These are phyloP conservation scores for Colletotrichum sp. DNA, from an alignment of 2,329 filamentous ascomycete genomes.

Conservation along the genomic window DNA sequence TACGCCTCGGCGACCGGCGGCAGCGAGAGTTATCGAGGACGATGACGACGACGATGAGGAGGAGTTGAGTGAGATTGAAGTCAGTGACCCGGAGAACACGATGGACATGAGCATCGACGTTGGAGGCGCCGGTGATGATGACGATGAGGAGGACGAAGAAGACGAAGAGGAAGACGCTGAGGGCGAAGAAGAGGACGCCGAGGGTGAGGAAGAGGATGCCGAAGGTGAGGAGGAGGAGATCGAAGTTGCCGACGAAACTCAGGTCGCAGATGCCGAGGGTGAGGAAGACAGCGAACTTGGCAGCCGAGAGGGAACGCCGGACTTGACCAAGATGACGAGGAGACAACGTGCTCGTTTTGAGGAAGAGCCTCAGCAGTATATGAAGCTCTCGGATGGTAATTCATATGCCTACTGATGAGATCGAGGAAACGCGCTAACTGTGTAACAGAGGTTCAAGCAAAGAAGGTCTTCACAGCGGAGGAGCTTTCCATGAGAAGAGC, in stretches of 20 bases:
- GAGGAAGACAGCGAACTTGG: slow-evolving; percentile 51
- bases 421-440: slow-evolving; percentile 10
- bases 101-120: slow-evolving; percentile 37
- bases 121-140: slow-evolving; percentile 31
- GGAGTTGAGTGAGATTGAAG: slow-evolving; percentile 27
- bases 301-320: slow-evolving; percentile 55
- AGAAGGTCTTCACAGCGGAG: slow-evolving; percentile 66
- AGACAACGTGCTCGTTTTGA: slow-evolving; percentile 65
- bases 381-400: slow-evolving; percentile 66
- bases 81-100: slow-evolving; percentile 29
- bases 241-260: slow-evolving; percentile 29
- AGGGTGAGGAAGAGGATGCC: slow-evolving; percentile 1
- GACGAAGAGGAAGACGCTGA: slow-evolving; percentile 48
- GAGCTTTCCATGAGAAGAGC: slow-evolving; percentile 66
- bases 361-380: slow-evolving; percentile 57
- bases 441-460: slow-evolving; percentile 64
- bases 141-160: slow-evolving; percentile 33
- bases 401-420: slow-evolving; percentile 24
- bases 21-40: slow-evolving; percentile 23
- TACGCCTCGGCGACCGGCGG: slow-evolving; percentile 17
- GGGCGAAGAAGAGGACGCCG: slow-evolving; percentile 50
- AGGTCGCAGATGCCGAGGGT: slow-evolving; percentile 39
- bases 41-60: slow-evolving; percentile 25
- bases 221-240: slow-evolving; percentile 44
- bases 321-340: slow-evolving; percentile 66